Evolutionary conservation across 1,284 basidiomycete genomes (phyloP), one percentile per base, ranked within the genome.

Genomic region (Cryptococcus maquisensis): DNA sequence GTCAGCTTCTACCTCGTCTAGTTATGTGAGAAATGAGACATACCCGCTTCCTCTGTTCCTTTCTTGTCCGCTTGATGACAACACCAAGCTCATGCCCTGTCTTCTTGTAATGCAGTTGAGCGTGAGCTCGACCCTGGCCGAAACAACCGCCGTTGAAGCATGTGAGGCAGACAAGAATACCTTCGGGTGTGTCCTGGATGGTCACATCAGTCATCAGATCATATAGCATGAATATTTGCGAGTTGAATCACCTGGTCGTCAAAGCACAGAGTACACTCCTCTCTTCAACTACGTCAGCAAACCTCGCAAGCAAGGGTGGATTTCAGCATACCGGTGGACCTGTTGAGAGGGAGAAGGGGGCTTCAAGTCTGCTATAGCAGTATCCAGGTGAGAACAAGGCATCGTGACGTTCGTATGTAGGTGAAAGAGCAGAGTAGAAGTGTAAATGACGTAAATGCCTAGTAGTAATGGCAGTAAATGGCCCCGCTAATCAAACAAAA

Each of bases 121-220:
- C 86, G 69, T 95, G 92, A 51, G 84, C 79, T 45, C 81, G 77
- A 3, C 75, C 68, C 67, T 81, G 80, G 18, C 61, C 62, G 3
- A 86, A 75, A 68, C 93, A 96, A 6, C 86, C 89, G 13, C 94
- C 94, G 65, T 96, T 97, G 81, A 95, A 98, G 78, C 96, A 98
- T 23, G 76, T 74, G 52, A 98, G 79, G 73, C 95, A 98, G 47
- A 98, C 88, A 61, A 97, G 86, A 55, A 98, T 80, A 12, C 95
- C 95, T 13, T 80, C 75, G 0, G 84, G 80, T 15, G 78, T 77
- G 68, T 93, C 90, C 86, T 92, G 65, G 16, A 52, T 42, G n/a
- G 4, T 56, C 49, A 52, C 10, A 47, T 61, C 12, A 56, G 53
- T 39, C 35, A 16, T 3, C 18, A 18, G 4, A 15, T 37, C 49